Conservation (phyloP, 140 eudicot species). For the Anethum foeniculum region DNA sequence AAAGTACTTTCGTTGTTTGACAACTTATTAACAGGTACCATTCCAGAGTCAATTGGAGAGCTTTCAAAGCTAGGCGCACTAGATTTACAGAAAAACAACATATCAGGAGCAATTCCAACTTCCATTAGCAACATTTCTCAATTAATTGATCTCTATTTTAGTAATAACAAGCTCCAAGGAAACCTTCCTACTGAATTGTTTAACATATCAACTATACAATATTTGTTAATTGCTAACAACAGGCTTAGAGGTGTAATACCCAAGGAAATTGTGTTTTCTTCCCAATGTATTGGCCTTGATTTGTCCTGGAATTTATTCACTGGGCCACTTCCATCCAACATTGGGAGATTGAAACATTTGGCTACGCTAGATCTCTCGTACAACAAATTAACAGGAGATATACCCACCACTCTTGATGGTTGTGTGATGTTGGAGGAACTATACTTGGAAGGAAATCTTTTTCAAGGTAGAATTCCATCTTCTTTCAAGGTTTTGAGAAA, state of each 20-base stretch:
- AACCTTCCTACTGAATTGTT: background rate
- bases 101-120: background rate
- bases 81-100: background rate
- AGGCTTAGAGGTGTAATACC: background rate
- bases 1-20: background rate
- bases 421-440: background rate
- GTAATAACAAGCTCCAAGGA: background rate
- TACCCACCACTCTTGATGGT: background rate
- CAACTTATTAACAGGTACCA: background rate
- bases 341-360: background rate
- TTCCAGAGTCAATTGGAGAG: background rate
- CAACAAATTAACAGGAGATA: background rate
- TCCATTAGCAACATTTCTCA: background rate
- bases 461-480: background rate
- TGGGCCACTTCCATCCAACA: background rate
- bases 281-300: background rate
- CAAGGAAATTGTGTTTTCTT: background rate
- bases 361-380: background rate
- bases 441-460: background rate
- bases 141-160: background rate
- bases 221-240: background rate
- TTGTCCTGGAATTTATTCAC: background rate
- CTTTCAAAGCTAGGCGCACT: background rate
- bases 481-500: background rate
- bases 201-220: background rate